These are phyloP conservation scores for Canavalia ensiformis DNA, from an alignment of 306 rosid genomes.

Conservation along the genomic window DNA sequence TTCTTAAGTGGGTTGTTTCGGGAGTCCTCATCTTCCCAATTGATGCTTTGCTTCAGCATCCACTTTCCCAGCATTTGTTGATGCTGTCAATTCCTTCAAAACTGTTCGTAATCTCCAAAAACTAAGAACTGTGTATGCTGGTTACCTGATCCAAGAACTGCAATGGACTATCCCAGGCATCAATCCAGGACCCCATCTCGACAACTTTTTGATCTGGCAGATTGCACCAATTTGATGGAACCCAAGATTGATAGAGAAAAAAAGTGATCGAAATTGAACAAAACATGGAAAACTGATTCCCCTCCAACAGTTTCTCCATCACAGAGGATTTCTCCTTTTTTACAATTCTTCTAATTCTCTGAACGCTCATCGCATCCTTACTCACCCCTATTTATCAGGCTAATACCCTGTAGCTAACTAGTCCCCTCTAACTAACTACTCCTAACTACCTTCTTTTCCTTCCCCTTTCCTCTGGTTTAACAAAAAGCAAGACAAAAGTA, in stretches of 20 bases:
- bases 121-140: not conserved
- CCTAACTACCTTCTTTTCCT: too few species aligned
- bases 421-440: too few species aligned
- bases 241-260: not conserved
- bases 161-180: not conserved
- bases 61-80: not conserved
- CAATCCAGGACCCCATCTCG: not conserved
- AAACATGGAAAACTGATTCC: not conserved
- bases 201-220: not conserved
- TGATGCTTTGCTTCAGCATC: not conserved
- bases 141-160: not conserved
- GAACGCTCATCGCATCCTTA: not conserved
- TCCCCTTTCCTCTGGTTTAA: too few species aligned
- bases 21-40: not conserved
- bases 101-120: not conserved
- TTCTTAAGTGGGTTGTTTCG: not conserved
- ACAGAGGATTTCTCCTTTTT: not conserved
- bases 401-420: not conserved
- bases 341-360: not conserved
- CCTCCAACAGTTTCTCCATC: not conserved
- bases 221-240: not conserved
- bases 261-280: not conserved
- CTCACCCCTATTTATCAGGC: not conserved
- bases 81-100: not conserved
- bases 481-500: slow-evolving; percentile 29